Conservation (phyloP, 352 stramenopile genomes). For the Pythium monospermum region DNA sequence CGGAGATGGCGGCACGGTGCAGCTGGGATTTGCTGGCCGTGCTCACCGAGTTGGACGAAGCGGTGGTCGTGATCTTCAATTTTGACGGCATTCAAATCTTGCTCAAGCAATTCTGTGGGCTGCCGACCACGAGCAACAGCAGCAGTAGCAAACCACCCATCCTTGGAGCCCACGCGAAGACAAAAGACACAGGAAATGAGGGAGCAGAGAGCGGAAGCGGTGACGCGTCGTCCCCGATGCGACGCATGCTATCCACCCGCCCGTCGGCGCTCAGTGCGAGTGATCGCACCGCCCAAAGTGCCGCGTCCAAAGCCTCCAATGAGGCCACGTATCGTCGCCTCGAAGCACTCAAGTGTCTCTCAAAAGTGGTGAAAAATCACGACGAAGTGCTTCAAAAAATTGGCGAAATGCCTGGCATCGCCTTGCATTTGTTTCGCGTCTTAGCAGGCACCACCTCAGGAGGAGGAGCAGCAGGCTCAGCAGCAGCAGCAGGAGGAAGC, state of each 20-base stretch:
- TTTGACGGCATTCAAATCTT: conserved; percentile 53
- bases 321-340: conserved; percentile 27
- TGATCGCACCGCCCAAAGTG: conserved; percentile 12
- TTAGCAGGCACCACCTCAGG: too few species aligned
- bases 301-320: neutral
- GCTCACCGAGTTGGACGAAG: conserved; percentile 46
- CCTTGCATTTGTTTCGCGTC: conserved; percentile 37
- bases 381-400: conserved; percentile 72
- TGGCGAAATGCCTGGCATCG: conserved; percentile 37
- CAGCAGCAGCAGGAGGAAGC: conserved; percentile 2
- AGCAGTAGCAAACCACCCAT: neutral
- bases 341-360: conserved; percentile 64
- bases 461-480: too few species aligned
- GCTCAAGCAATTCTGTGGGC: conserved; percentile 38
- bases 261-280: conserved; percentile 10
- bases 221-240: conserved; percentile 1
- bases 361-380: conserved; percentile 38
- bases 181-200: too few species aligned
- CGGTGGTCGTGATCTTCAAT: conserved; percentile 59
- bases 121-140: neutral
- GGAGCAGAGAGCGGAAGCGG: too few species aligned
- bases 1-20: conserved; percentile 31
- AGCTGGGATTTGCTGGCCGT: conserved; percentile 56
- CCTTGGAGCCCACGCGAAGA: too few species aligned
- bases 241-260: conserved; percentile 12